Conservation (phyloP, 1,284 basidiomycete species). For the Cystobasidiaceae sp. region DNA sequence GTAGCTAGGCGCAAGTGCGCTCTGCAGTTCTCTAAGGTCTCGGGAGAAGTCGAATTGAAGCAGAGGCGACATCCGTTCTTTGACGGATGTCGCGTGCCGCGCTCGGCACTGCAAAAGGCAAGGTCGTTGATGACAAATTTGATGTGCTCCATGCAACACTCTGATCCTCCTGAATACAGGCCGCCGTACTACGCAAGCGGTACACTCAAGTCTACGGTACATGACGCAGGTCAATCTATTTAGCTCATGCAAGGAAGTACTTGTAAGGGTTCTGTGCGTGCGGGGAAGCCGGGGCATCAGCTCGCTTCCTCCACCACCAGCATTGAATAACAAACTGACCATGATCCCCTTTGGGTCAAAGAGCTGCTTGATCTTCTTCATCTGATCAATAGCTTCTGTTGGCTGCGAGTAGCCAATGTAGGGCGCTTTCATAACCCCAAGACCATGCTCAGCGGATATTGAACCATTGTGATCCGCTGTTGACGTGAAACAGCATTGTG, state of each 20-base stretch:
- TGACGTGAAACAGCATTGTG: neutral
- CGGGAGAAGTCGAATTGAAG: too few species aligned
- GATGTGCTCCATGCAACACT: too few species aligned
- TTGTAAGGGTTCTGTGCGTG: slow-evolving; percentile 30
- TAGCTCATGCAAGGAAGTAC: slow-evolving; percentile 16
- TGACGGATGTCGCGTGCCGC: too few species aligned
- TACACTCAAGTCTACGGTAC: too few species aligned
- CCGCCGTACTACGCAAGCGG: too few species aligned
- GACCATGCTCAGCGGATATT: slow-evolving; percentile 63
- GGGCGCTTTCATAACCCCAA: slow-evolving; percentile 90
- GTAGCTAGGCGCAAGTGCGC: too few species aligned
- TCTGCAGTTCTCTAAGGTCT: too few species aligned
- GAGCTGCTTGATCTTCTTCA: slow-evolving; percentile 83
- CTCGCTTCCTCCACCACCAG: neutral
- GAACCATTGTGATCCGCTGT: slow-evolving; percentile 57
- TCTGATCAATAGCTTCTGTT: slow-evolving; percentile 70
- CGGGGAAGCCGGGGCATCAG: too few species aligned
- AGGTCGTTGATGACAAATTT: too few species aligned
- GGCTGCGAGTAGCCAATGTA: slow-evolving; percentile 86
- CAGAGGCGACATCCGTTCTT: too few species aligned
- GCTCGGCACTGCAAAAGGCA: too few species aligned
- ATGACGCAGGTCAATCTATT: neutral
- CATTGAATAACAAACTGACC: neutral
- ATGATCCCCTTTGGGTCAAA: slow-evolving; percentile 90
- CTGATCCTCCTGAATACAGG: too few species aligned